Base-by-base conservation (phyloP, 1,139 yeast species). In the Lodderomyces jiufengensis region DNA sequence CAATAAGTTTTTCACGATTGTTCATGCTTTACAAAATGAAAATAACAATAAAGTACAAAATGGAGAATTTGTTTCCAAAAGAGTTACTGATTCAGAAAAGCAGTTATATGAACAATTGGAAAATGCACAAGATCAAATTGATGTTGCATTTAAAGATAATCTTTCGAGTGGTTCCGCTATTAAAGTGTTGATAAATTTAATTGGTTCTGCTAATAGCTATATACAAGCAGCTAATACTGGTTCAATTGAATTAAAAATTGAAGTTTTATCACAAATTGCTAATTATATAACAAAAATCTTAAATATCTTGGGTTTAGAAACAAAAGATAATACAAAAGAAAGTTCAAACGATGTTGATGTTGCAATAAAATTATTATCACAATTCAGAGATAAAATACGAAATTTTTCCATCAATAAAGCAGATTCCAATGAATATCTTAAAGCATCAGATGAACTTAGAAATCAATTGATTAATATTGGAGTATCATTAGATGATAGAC, bases 401-500 rank as follows among this genome's bases (percentile, higher is more conserved):
- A 63, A 63, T 22, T 63, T 78, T 48, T 94, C 96, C 4, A 87
- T 86, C 47, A 65, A 67, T 10, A 79, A 80, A 53, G 79, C 74
- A 1, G 78, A 77, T 24, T 62, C 67, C 39, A 36, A 60, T 34
- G 78, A n/a, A 73, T 35, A 72, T 87, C 40, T 68, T 92, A 40
- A 61, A 12, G 70, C 68, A 12, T 57, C 67, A 22, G 76, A 70
- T 49, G 41, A 58, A 12, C 52, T 69, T 35, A 55, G 76, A 46
- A 45, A 66, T 11, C 94, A 84, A 32, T 65, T 92, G 48, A 64
- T 87, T 40, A 73, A 77, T 20, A 64, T 88, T 42, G 94, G 95
- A 18, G 84, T 92, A 23, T 79, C 94, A 0, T 67, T 92, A 35
- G 97, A 92, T 57, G 99, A 92, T 59, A 78, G 97, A 52, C 76